Evolutionary conservation across 2,329 filamentous ascomycete species (phyloP).

Genomic region (Lachnellula cervina): DNA sequence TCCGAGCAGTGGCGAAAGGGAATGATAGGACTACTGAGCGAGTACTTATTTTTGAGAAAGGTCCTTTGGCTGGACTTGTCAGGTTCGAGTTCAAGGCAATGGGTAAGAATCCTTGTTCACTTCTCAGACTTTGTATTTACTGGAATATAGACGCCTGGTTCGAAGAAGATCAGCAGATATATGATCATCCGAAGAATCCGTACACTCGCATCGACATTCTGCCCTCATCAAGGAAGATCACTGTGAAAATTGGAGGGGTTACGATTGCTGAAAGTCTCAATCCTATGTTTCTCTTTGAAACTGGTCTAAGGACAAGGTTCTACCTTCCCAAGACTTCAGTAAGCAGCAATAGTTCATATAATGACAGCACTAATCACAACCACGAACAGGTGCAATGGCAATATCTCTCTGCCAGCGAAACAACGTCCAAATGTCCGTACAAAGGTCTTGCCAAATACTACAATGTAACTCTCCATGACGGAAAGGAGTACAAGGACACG

Average conservation of each 20-base stretch:
- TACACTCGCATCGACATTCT: slow-evolving; percentile 60
- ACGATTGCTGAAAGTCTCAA: slow-evolving; percentile 41
- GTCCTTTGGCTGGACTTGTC: slow-evolving; percentile 30
- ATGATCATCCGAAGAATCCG: slow-evolving; percentile 60
- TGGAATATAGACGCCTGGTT: slow-evolving; percentile 39
- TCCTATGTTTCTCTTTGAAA: slow-evolving; percentile 53
- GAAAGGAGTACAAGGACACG: slow-evolving; percentile 42
- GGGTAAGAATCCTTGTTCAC: slow-evolving; percentile 23
- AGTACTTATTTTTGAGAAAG: slow-evolving; percentile 31
- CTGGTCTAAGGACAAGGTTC: slow-evolving; percentile 51
- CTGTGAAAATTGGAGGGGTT: slow-evolving; percentile 43
- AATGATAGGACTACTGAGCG: slow-evolving; percentile 30
- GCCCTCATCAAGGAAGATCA: slow-evolving; percentile 46
- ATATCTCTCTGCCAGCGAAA: slow-evolving; percentile 36
- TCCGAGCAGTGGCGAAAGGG: slow-evolving; percentile 1
- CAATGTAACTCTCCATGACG: slow-evolving; percentile 41
- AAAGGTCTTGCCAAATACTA: slow-evolving; percentile 62
- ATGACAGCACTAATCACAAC: slow-evolving; percentile 31
- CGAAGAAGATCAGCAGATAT: slow-evolving; percentile 55
- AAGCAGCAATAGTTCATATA: neutral
- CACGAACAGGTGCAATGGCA: slow-evolving; percentile 40
- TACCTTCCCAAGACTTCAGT: slow-evolving; percentile 49
- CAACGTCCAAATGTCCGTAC: slow-evolving; percentile 56
- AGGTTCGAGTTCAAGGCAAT: slow-evolving; percentile 38
- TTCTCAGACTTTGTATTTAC: neutral